phyloP scores from a whole-genome alignment of 225 moss, liverwort and hornwort species.

The Neckera pumila region DNA sequence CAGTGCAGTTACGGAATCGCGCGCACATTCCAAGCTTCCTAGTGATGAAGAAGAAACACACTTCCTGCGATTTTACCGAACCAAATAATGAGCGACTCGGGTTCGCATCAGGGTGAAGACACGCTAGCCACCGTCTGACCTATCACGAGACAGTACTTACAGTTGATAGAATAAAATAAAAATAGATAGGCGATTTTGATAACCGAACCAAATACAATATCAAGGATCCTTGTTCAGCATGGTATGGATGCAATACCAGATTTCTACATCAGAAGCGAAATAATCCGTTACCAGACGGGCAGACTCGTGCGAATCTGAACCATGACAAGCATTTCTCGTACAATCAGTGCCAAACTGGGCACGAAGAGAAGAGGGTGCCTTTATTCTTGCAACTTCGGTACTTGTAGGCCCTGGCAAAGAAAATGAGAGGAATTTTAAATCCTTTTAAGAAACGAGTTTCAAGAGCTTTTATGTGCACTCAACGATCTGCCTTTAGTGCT shows the following conservation, averaged over 20 bases:
- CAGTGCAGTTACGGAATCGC: conserved; percentile 39
- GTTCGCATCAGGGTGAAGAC: background rate
- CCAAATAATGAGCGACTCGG: background rate
- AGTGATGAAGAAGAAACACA: conserved; percentile 47
- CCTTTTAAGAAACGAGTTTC: background rate
- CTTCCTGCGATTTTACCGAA: conserved; percentile 31
- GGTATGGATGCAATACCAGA: background rate
- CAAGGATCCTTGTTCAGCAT: background rate
- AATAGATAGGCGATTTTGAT: background rate
- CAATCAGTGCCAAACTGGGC: conserved; percentile 79
- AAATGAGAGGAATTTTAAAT: background rate
- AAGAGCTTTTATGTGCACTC: background rate
- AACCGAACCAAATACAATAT: background rate
- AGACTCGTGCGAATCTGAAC: conserved; percentile 54
- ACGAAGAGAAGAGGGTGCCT: conserved; percentile 74
- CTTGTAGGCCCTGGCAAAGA: conserved; percentile 55
- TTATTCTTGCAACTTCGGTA: conserved; percentile 72
- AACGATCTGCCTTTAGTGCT: background rate
- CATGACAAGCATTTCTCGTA: conserved; percentile 82
- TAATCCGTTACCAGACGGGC: conserved; percentile 46
- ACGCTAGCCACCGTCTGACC: background rate
- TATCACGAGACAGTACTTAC: background rate
- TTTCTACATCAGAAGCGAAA: background rate
- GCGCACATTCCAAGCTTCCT: conserved; percentile 63
- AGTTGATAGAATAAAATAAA: background rate